Evolutionary conservation across 169 alveolate genomes (phyloP).

Genomic region (Theileria luwenshuni): DNA sequence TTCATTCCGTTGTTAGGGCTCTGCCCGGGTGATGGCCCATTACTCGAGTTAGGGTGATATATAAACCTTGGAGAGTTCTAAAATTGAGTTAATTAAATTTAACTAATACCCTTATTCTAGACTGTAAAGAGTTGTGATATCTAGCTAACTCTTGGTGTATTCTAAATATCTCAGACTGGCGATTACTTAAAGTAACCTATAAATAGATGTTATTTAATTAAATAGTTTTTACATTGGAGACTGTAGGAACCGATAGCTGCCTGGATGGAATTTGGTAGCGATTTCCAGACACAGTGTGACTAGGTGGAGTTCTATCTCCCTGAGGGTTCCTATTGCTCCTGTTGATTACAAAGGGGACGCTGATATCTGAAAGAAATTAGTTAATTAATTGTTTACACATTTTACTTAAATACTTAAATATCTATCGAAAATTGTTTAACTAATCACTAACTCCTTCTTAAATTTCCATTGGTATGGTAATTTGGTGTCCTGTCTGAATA

Average conservation of each 20-base stretch:
- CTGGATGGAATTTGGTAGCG: slow-evolving; percentile 9
- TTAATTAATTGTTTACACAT: background rate
- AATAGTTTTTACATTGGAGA: background rate
- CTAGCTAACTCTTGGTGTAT: slow-evolving; percentile 3
- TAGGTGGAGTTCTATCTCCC: background rate
- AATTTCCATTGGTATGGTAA: no score
- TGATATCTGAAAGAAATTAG: background rate
- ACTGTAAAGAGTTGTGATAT: background rate
- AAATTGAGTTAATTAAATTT: background rate
- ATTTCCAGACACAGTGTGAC: background rate
- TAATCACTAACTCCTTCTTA: no score
- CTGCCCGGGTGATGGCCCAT: no score
- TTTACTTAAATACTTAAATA: background rate
- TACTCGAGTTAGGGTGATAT: no score
- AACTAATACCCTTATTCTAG: background rate
- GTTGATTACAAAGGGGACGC: background rate
- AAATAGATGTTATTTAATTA: background rate
- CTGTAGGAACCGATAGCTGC: slow-evolving; percentile 4
- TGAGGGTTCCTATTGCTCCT: background rate
- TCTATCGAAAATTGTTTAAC: no score
- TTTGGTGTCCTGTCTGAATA: no score
- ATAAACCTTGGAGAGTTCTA: slow-evolving; percentile 3
- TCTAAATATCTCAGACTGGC: slow-evolving; percentile 6
- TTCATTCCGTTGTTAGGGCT: no score
- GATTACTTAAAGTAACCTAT: background rate